Conservation (phyloP, 78 protist genomes). For the Anaeramoeba flamelloides region DNA sequence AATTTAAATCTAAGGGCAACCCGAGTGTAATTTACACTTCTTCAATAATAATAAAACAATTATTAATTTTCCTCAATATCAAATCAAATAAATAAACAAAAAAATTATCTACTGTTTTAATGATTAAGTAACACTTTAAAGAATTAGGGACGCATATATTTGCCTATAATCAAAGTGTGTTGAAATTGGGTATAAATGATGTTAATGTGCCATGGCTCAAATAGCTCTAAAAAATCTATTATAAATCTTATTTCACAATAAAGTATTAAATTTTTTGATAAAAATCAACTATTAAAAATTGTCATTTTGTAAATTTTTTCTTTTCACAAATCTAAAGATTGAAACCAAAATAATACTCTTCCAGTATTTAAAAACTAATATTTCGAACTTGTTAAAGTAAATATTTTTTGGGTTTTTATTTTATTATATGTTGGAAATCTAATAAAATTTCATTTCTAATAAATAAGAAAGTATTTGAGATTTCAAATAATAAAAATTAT, state of each 20-base stretch:
- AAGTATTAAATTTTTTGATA: not conserved
- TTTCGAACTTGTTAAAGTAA: no score
- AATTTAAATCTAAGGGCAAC: no score
- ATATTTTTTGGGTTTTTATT: no score
- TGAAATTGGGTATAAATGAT: not conserved
- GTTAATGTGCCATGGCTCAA: not conserved
- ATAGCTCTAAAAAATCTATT: not conserved
- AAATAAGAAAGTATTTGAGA: no score
- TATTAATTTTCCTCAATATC: not conserved
- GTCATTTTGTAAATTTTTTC: no score
- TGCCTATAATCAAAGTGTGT: not conserved
- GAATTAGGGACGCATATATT: not conserved
- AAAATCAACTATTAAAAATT: not conserved
- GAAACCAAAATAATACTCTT: no score
- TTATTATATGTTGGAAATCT: no score
- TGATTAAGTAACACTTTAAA: not conserved
- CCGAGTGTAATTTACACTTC: not conserved
- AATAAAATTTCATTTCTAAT: no score
- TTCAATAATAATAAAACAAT: not conserved
- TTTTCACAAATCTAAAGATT: no score
- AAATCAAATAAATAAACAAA: not conserved
- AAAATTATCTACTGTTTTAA: not conserved
- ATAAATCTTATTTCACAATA: not conserved
- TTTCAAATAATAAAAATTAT: no score
- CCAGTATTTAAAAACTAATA: no score